phyloP scores from a whole-genome alignment of 2,329 filamentous ascomycete genomes.

The Lithohypha guttulata region DNA sequence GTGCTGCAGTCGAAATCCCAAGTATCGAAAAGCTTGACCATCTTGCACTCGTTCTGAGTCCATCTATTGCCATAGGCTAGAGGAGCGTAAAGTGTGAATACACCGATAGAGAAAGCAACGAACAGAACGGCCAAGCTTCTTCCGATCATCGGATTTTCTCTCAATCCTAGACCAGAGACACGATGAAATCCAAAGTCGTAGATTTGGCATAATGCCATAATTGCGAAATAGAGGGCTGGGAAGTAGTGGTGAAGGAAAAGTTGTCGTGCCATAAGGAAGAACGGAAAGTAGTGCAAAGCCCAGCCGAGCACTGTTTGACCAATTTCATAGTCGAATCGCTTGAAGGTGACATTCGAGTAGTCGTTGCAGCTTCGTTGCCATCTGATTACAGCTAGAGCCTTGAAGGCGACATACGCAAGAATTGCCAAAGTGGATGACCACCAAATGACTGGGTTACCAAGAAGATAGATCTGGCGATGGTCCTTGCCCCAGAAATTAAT shows the following conservation, averaged over 20 bases:
- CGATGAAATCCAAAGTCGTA: constrained; percentile 77
- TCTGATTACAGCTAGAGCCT: constrained; percentile 72
- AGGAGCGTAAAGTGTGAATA: constrained; percentile 77
- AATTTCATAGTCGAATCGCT: constrained; percentile 95
- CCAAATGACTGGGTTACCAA: constrained; percentile 93
- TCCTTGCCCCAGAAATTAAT: constrained; percentile 99
- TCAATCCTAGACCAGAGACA: constrained; percentile 56
- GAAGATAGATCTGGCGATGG: constrained; percentile 88
- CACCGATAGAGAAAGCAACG: constrained; percentile 60
- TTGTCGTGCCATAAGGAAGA: constrained; percentile 95
- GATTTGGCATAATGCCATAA: constrained; percentile 77
- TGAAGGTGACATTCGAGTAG: constrained; percentile 72
- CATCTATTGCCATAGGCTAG: constrained; percentile 87
- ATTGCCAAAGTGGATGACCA: constrained; percentile 76
- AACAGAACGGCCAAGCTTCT: constrained; percentile 63
- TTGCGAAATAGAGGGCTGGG: constrained; percentile 87
- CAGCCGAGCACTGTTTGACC: constrained; percentile 83
- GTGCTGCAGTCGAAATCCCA: constrained; percentile 99
- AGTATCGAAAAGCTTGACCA: constrained; percentile 71
- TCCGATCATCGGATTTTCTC: constrained; percentile 61
- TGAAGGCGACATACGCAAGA: constrained; percentile 67
- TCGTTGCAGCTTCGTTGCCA: constrained; percentile 93
- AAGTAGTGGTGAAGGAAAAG: constrained; percentile 98
- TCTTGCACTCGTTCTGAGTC: constrained; percentile 79
- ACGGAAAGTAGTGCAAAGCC: constrained; percentile 98